Conservation (phyloP, 2,329 filamentous ascomycete species). For the Didymellaceae sp. region DNA sequence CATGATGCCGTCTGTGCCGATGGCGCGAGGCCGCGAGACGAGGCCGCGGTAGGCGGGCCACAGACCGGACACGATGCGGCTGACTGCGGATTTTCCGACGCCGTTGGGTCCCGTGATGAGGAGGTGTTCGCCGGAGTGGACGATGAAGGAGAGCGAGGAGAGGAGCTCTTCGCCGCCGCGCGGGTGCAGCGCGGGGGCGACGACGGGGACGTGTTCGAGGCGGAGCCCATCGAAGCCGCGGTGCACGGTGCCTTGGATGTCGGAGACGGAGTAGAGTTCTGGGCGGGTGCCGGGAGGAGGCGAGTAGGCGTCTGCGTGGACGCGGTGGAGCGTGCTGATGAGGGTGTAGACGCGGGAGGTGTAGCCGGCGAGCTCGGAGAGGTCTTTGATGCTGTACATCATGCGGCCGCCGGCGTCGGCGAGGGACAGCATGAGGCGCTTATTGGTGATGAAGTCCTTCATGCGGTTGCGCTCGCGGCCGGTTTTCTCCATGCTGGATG, state of each 20-base stretch:
- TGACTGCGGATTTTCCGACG: constrained; percentile 88
- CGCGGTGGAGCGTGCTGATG: constrained; percentile 91
- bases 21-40: constrained; percentile 81
- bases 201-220: constrained; percentile 89
- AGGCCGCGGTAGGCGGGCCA: constrained; percentile 97
- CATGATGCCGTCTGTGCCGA: constrained; percentile 93
- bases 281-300: constrained; percentile 68
- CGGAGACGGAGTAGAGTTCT: constrained; percentile 86
- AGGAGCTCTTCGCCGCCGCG: constrained; percentile 90
- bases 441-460: constrained; percentile 99
- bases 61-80: constrained; percentile 85
- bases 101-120: constrained; percentile 95
- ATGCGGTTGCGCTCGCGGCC: constrained; percentile 83
- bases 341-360: constrained; percentile 95
- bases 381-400: constrained; percentile 99
- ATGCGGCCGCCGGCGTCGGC: constrained; percentile 95
- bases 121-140: constrained; percentile 89
- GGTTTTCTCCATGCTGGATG: constrained; percentile 51
- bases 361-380: constrained; percentile 93
- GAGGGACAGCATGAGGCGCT: constrained; percentile 94
- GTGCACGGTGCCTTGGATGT: constrained; percentile 92
- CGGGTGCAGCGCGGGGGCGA: constrained; percentile 87
- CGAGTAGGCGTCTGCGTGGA: constrained; percentile 88
- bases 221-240: constrained; percentile 94
- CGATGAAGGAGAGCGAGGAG: constrained; percentile 85